A percentile compares a stretch with the other conserved stretches of the same genome.
Evolutionary conservation across 345 rosid genomes (phyloP).

Genomic region (Kandelia obovata): DNA sequence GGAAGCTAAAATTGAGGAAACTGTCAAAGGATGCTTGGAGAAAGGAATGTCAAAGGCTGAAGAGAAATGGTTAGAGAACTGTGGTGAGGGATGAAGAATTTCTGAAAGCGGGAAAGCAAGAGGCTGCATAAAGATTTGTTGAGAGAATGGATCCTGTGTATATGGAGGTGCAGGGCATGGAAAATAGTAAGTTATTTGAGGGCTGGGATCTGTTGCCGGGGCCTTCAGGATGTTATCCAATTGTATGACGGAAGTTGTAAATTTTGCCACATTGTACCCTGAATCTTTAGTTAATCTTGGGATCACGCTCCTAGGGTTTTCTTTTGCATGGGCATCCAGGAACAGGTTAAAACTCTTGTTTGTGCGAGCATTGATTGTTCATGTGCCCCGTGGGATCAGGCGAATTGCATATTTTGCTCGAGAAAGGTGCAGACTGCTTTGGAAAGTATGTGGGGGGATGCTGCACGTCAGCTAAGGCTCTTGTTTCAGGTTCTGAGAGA

Average conservation of each 20-base stretch:
- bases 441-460: conserved; percentile 99
- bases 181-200: conserved; percentile 48
- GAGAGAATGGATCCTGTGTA: conserved; percentile 94
- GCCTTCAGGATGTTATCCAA: conserved; percentile 81
- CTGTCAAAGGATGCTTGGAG: conserved; percentile 78
- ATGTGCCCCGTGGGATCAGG: conserved; percentile 86
- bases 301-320: conserved; percentile 87
- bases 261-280: conserved; percentile 86
- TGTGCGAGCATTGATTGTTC: conserved; percentile 90
- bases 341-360: conserved; percentile 96
- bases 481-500: conserved; percentile 95
- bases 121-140: conserved; percentile 84
- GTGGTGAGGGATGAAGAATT: conserved; percentile 99
- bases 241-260: conserved; percentile 98
- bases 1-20: conserved; percentile 72
- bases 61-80: conserved; percentile 97
- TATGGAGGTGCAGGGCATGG: conserved; percentile 71
- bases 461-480: conserved; percentile 96
- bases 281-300: conserved; percentile 88
- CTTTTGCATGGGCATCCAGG: conserved; percentile 99
- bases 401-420: conserved; percentile 96
- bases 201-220: conserved; percentile 99
- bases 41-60: conserved; percentile 92
- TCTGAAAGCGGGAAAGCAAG: conserved; percentile 91
- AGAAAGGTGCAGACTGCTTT: conserved; percentile 97